Evolutionary conservation across 805 yeast species (phyloP).

Genomic region (Zygosaccharomyces rouxii): DNA sequence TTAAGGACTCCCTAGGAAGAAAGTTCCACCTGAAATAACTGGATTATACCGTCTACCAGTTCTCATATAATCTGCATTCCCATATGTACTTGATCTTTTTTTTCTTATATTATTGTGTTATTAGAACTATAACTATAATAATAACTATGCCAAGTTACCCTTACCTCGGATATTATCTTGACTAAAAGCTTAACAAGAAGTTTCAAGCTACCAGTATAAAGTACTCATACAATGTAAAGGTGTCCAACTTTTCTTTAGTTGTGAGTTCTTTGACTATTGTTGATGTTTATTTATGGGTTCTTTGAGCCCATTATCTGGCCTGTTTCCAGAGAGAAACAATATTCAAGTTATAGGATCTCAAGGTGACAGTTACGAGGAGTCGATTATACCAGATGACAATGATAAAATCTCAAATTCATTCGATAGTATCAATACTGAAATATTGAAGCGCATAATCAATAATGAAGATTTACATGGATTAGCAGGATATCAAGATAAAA

Average conservation of each 20-base stretch:
- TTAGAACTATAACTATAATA: neutral
- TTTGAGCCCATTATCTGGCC: constrained; percentile 11
- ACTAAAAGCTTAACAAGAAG: neutral
- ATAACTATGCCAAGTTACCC: neutral
- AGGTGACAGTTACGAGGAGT: neutral
- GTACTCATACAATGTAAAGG: neutral
- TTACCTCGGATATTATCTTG: neutral
- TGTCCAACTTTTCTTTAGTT: neutral
- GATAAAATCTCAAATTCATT: constrained; percentile 3
- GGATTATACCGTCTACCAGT: too few relatives aligned
- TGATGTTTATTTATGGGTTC: constrained; percentile 9
- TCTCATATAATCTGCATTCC: neutral
- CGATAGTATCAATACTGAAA: constrained; percentile 12
- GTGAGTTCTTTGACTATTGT: neutral
- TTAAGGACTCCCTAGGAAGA: constrained; percentile 17
- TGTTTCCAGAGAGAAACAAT: constrained; percentile 24
- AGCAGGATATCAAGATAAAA: constrained; percentile 17
- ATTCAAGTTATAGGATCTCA: constrained; percentile 12
- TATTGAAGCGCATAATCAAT: constrained; percentile 16
- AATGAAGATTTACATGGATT: constrained; percentile 18
- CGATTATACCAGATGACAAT: constrained; percentile 1
- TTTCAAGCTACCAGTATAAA: too few relatives aligned
- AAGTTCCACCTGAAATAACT: constrained; percentile 12
- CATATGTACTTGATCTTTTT: neutral
- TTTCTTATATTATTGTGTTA: neutral